Evolutionary conservation across 2,329 filamentous ascomycete species (phyloP), one percentile per base, ranked within the genome.

Genomic region (Gnomoniopsis smithogilvyi): DNA sequence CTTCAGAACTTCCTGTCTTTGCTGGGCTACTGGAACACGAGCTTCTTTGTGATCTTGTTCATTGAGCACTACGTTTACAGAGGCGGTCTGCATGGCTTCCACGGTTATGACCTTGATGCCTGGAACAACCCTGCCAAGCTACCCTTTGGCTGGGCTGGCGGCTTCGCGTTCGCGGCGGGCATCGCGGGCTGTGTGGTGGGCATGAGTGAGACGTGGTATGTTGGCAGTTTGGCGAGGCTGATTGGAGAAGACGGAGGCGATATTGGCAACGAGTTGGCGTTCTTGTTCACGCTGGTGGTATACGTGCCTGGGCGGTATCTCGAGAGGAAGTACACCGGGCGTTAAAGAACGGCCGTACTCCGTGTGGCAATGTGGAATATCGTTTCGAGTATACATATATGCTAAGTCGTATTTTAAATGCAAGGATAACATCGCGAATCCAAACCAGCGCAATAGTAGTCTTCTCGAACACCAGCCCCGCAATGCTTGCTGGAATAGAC

Each of bases 181-280:
- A 68, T 77, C 8, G 74, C 71, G 8, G 78, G 76, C 21, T 83
- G 80, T 72, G 73, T 82, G 22, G 72, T 86, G 66, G 84, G 83
- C 1, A 86, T 87, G 83, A 76, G 76, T 50, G 78, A 84, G 70
- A 83, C 80, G 0, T 84, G 79, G 77, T 83, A 79, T 64, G 70
- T 80, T 22, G 81, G 80, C 0, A 71, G 72, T 2, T 63, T 82
- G 52, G 78, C 74, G 1, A 68, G 65, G 45, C 66, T 71, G 62
- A 80, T 82, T 60, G 77, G 78, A 4, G 68, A 70, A 0, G 63
- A 64, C n/a, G 77, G 77, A 19, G 78, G 78, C 11, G 79, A 82
- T 66, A 69, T 82, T 51, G 80, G 78, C 11, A 82, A 82, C 63
- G 73, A 84, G 73, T 71, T 85, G 47, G 74, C 79, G 1, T 73